Percentiles rank a stretch among this genome's conserved stretches.
Conservation (phyloP, 139 green algal species). For the Picochlorum sp. region DNA sequence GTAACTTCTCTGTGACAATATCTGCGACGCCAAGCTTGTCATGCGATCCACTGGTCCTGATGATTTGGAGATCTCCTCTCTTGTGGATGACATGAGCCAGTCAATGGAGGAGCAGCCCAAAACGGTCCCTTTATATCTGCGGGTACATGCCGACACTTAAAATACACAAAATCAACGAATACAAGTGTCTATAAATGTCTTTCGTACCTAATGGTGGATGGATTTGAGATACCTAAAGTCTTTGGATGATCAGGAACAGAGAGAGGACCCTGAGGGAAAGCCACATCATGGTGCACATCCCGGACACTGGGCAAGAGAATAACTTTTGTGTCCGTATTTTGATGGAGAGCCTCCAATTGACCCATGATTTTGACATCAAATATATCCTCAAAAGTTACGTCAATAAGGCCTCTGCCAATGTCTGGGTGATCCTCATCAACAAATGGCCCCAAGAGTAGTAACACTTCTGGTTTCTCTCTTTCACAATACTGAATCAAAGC, state of each 20-base stretch:
- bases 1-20: constrained; percentile 70
- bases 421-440: constrained; percentile 76
- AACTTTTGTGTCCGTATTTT: constrained; percentile 28
- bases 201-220: not conserved
- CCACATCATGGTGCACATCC: constrained; percentile 57
- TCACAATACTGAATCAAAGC: constrained; percentile 61
- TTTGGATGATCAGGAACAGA: not conserved
- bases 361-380: constrained; percentile 48
- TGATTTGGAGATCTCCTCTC: constrained; percentile 32
- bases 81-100: constrained; percentile 34
- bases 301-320: constrained; percentile 66
- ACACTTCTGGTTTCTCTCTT: constrained; percentile 40
- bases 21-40: constrained; percentile 55
- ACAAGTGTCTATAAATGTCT: too few relatives aligned
- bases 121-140: constrained; percentile 24
- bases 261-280: constrained; percentile 71
- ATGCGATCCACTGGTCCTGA: constrained; percentile 52
- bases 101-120: constrained; percentile 38
- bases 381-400: constrained; percentile 64
- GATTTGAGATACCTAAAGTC: constrained; percentile 37
- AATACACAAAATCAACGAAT: too few relatives aligned
- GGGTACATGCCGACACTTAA: constrained; percentile 3
- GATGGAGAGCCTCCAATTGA: constrained; percentile 24
- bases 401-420: constrained; percentile 50
- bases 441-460: constrained; percentile 87